Percentiles rank a stretch among this genome's conserved stretches.
Conservation (phyloP, 495 filamentous ascomycete species). For the Beverwykella pulmonaria region DNA sequence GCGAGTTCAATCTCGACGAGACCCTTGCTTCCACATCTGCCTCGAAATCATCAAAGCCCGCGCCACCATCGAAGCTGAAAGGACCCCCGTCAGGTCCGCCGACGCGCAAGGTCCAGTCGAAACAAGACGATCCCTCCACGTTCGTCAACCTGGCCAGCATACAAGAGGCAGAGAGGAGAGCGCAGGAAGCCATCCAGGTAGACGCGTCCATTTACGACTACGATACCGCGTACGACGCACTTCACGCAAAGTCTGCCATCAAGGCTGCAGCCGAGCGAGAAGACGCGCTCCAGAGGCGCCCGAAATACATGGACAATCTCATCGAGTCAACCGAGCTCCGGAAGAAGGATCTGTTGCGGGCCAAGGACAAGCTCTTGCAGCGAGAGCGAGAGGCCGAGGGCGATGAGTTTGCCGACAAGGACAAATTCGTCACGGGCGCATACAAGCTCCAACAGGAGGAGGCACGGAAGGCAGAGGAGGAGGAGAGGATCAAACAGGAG, state of each 20-base stretch:
- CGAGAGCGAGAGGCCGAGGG: constrained; percentile 91
- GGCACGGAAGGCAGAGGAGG: constrained; percentile 72
- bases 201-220: constrained; percentile 78
- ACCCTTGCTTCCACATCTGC: constrained; percentile 7
- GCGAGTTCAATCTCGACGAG: constrained; percentile 42
- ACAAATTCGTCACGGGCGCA: constrained; percentile 94
- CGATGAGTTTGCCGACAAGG: constrained; percentile 91
- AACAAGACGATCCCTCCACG: constrained; percentile 56
- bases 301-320: constrained; percentile 82
- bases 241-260: constrained; percentile 39
- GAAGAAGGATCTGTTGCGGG: constrained; percentile 85
- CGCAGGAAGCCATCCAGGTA: constrained; percentile 58
- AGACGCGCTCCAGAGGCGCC: constrained; percentile 57
- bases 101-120: constrained; percentile 28
- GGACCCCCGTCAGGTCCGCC: constrained; percentile 29
- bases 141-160: constrained; percentile 53
- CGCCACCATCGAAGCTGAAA: constrained; percentile 36
- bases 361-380: constrained; percentile 82
- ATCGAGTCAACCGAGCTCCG: constrained; percentile 80
- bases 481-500: constrained; percentile 72
- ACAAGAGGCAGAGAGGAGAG: constrained; percentile 26
- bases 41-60: constrained; percentile 11
- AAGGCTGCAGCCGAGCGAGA: constrained; percentile 43
- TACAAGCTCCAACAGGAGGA: constrained; percentile 94
- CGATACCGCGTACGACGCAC: constrained; percentile 69